Evolutionary conservation across 108 stramenopile genomes (phyloP).

Genomic region (Phaeodactylum tricornutum): DNA sequence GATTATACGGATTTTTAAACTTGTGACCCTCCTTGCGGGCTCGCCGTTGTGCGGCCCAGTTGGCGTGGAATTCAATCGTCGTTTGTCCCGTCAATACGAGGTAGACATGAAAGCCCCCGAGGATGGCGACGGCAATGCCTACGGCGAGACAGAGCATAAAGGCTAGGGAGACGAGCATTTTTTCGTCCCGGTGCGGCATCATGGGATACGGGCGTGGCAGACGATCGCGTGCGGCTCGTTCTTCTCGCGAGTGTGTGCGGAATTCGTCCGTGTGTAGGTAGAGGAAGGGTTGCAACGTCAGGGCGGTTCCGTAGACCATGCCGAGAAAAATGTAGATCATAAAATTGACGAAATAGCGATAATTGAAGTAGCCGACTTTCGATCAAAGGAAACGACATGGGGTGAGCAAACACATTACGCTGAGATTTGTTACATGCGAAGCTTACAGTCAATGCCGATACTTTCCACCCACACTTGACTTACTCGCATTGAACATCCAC

Average conservation of each 20-base stretch:
- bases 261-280: conserved; percentile 27
- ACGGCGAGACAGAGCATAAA: conserved; percentile 81
- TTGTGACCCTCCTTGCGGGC: conserved; percentile 20
- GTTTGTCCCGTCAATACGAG: conserved; percentile 67
- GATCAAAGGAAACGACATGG: background rate
- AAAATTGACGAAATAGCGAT: conserved; percentile 96
- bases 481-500: conserved; percentile 87
- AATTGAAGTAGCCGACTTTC: conserved; percentile 91
- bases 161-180: conserved; percentile 48
- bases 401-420: conserved; percentile 7
- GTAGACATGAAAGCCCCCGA: conserved; percentile 77
- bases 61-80: conserved; percentile 89
- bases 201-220: conserved; percentile 21
- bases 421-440: no score
- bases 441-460: no score
- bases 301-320: conserved; percentile 58
- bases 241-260: conserved; percentile 22
- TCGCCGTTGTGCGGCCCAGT: conserved; percentile 34
- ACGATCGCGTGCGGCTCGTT: background rate
- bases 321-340: conserved; percentile 53
- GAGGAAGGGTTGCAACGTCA: conserved; percentile 53
- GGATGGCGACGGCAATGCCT: conserved; percentile 52
- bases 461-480: conserved; percentile 6
- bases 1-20: conserved; percentile 71
- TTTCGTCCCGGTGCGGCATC: conserved; percentile 51